These are phyloP conservation scores for Puccinia sorghi DNA, from an alignment of 1,284 basidiomycete species.

Conservation along the genomic window DNA sequence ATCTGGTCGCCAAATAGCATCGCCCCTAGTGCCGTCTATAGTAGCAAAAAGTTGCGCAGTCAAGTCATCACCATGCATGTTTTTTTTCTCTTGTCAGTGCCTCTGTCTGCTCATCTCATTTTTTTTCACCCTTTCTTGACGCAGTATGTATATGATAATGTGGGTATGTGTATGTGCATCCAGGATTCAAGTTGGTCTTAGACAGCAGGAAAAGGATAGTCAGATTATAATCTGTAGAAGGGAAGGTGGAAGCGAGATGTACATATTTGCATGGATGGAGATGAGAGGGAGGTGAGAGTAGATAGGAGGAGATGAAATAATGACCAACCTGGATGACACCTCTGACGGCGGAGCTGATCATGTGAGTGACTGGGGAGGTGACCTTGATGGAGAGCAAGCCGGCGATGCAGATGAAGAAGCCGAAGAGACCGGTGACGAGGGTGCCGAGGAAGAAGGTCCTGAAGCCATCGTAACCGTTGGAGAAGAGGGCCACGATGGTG, in stretches of 20 bases:
- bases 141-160: neutral
- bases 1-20: slow-evolving; percentile 75
- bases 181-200: neutral
- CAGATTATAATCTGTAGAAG: neutral
- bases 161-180: neutral
- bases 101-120: neutral
- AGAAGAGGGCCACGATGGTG: slow-evolving; percentile 66
- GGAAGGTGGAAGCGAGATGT: neutral
- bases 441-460: slow-evolving; percentile 75
- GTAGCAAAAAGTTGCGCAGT: slow-evolving; percentile 59
- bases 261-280: neutral
- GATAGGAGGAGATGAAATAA: neutral
- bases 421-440: slow-evolving; percentile 71
- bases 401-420: slow-evolving; percentile 87
- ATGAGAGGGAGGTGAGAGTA: neutral
- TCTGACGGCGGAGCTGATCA: slow-evolving; percentile 81
- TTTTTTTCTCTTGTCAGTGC: slow-evolving; percentile 1
- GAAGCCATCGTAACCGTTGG: slow-evolving; percentile 62
- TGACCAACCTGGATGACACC: slow-evolving; percentile 47
- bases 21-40: slow-evolving; percentile 70
- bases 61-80: slow-evolving; percentile 59
- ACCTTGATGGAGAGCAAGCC: slow-evolving; percentile 84
- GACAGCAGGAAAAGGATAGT: slow-evolving; percentile 6
- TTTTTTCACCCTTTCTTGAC: neutral
- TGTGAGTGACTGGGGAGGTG: slow-evolving; percentile 86